Evolutionary conservation across 306 rosid genomes (phyloP).

Genomic region (Arachis stenosperma): DNA sequence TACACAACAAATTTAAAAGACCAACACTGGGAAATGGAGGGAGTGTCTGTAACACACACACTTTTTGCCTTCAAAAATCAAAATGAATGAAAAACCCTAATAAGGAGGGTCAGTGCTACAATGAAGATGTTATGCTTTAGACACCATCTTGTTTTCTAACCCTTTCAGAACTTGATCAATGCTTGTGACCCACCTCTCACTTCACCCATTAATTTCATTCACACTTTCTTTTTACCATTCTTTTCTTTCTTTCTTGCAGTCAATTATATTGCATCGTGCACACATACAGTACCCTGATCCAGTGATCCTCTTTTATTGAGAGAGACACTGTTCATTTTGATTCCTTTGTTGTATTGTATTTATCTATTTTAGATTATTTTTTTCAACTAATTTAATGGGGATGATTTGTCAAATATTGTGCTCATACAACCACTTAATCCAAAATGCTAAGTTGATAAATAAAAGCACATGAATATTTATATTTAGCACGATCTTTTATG

Average conservation of each 20-base stretch:
- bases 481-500: too few relatives aligned
- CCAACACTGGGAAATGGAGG: too few relatives aligned
- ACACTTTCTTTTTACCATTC: background rate
- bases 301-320: conserved; percentile 28
- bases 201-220: conserved; percentile 28
- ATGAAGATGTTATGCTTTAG: conserved; percentile 37
- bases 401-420: too few relatives aligned
- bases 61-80: background rate
- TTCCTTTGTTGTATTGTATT: conserved; percentile 23
- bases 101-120: conserved; percentile 48
- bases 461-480: too few relatives aligned
- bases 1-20: too few relatives aligned
- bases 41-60: background rate
- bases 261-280: conserved; percentile 33
- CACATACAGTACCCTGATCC: conserved; percentile 19
- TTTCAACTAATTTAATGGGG: too few relatives aligned
- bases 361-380: background rate
- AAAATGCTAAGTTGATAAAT: too few relatives aligned
- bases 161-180: conserved; percentile 30
- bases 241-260: conserved; percentile 11
- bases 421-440: too few relatives aligned
- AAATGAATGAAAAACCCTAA: background rate
- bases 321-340: conserved; percentile 22
- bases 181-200: conserved; percentile 37
- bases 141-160: conserved; percentile 41